These are phyloP conservation scores for Xylaria sp. DNA, from an alignment of 2,329 filamentous ascomycete genomes.

Conservation along the genomic window DNA sequence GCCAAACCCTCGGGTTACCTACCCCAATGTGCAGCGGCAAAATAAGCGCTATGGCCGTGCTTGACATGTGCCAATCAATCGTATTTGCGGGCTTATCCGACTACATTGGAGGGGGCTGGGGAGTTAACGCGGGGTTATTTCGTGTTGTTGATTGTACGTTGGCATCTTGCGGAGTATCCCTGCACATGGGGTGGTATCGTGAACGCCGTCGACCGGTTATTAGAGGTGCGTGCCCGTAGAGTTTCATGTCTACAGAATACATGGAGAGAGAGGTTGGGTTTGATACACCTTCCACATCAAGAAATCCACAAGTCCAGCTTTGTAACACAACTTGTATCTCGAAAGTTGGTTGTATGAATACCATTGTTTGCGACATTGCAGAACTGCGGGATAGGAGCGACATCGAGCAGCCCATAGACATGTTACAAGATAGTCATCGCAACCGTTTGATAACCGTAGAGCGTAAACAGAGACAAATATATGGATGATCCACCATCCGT, in stretches of 20 bases:
- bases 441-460: not conserved
- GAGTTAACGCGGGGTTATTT: conserved; percentile 27
- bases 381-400: not conserved
- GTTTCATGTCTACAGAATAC: not conserved
- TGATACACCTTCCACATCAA: not conserved
- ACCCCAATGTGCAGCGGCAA: conserved; percentile 12
- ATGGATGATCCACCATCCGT: not conserved
- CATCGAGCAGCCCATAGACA: not conserved
- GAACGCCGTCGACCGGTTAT: conserved; percentile 6
- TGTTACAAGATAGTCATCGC: not conserved
- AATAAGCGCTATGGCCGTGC: conserved; percentile 18
- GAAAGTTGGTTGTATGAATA: not conserved
- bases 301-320: not conserved
- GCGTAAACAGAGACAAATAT: not conserved
- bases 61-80: conserved; percentile 28
- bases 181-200: conserved; percentile 26
- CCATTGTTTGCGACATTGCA: not conserved
- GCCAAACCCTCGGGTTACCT: conserved; percentile 28
- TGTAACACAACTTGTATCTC: not conserved
- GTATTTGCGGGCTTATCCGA: conserved; percentile 17
- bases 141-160: conserved; percentile 23
- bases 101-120: conserved; percentile 22
- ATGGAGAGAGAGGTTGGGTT: not conserved
- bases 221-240: not conserved
- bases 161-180: conserved; percentile 10